These are phyloP conservation scores for Backusella psychrophila DNA, from an alignment of 192 early-diverging fungal species.

Conservation along the genomic window DNA sequence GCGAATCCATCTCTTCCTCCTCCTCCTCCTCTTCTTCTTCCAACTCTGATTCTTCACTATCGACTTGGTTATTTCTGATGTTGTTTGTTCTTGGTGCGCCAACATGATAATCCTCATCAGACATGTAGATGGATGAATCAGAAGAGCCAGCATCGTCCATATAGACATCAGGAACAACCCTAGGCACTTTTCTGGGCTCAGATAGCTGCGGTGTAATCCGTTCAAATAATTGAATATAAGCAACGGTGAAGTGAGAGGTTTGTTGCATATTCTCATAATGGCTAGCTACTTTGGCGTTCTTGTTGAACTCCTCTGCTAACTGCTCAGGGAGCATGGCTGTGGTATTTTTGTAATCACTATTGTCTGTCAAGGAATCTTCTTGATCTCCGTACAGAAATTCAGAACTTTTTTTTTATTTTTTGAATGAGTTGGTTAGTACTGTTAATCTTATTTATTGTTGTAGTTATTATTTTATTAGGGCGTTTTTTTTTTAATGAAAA, in stretches of 20 bases:
- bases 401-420: neutral
- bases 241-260: neutral
- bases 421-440: neutral
- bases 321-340: neutral
- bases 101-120: neutral
- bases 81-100: neutral
- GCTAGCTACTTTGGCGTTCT: neutral
- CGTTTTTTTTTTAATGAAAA: neutral
- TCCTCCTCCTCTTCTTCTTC: neutral
- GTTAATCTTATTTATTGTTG: too few species aligned
- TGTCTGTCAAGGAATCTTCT: neutral
- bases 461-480: neutral
- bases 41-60: neutral
- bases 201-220: neutral
- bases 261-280: neutral
- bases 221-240: neutral
- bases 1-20: neutral
- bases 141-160: neutral
- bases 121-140: neutral
- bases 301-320: neutral
- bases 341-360: neutral
- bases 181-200: neutral
- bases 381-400: slow-evolving; percentile 2
- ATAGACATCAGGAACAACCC: neutral
- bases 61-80: neutral